Evolutionary conservation across 441 rosid genomes (phyloP), one percentile per base, ranked within the genome.

Genomic region (Dalechampia spathulata): DNA sequence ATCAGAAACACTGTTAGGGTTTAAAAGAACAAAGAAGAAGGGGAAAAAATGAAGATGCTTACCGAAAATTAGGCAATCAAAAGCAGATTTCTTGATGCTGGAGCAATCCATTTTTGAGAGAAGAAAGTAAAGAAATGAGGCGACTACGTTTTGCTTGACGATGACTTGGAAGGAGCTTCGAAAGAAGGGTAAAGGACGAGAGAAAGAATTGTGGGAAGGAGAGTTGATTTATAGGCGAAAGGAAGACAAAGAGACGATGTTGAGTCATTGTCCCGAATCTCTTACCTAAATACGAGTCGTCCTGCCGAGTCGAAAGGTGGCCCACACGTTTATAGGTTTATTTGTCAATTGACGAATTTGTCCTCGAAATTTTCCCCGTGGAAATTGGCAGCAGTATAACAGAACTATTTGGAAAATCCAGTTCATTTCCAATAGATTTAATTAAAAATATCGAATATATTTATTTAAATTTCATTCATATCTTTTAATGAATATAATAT

Each of bases 51-150:
- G 2, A 36, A 13, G 8, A 0, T 23, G 27, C 3, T 32, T 78
- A 86, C 95, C 96, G 14, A 89, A 86, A 55, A 89, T 52, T 71
- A 89, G 78, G 68, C 78, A 61, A 17, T 67, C 74, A 69, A 86
- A 76, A 32, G 86, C 75, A 61, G 84, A 73, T 34, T 34, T 34
- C 55, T 11, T 48, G 22, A 64, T 58, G 57, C 50, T 9, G 61
- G 38, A 58, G 48, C 28, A 66, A 65, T 76, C 87, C 86, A 82
- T 82, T 25, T n/a, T n/a, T n/a, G n/a, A n/a, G n/a, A n/a, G n/a
- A n/a, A n/a, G n/a, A n/a, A n/a, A 40, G 60, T 60, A 23, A 30
- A 15, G 34, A 16, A 49, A 5, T 15, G 44, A 57, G 51, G 10
- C 30, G 6, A 41, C 21, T 7, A 3, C 6, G 12, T 2, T 17